phyloP scores from a whole-genome alignment of 2,329 filamentous ascomycete species.

The Basipetospora chlamydospora region DNA sequence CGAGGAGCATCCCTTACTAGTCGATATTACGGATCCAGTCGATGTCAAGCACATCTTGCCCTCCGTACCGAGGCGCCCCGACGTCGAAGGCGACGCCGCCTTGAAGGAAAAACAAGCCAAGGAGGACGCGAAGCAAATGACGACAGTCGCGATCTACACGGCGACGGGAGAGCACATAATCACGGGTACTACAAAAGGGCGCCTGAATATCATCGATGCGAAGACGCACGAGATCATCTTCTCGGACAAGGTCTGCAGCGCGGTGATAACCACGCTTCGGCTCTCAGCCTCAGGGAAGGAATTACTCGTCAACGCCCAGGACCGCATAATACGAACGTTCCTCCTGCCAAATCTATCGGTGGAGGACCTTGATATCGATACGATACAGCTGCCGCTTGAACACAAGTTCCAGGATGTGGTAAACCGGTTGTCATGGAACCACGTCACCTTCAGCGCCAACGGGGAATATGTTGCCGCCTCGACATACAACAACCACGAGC shows the following conservation, averaged over 20 bases:
- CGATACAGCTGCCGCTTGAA: conserved; percentile 78
- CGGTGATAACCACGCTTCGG: conserved; percentile 76
- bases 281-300: conserved; percentile 72
- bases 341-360: conserved; percentile 65
- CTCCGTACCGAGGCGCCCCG: conserved; percentile 64
- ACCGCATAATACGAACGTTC: conserved; percentile 88
- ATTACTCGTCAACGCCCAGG: conserved; percentile 81
- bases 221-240: conserved; percentile 70
- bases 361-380: conserved; percentile 63
- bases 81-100: conserved; percentile 53
- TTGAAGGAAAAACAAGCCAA: conserved; percentile 72
- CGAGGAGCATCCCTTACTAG: conserved; percentile 80
- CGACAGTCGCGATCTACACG: conserved; percentile 83
- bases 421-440: conserved; percentile 90
- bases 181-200: conserved; percentile 86
- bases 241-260: conserved; percentile 75
- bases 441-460: conserved; percentile 85
- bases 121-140: conserved; percentile 88
- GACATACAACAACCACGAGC: conserved; percentile 95
- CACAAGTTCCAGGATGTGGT: conserved; percentile 98
- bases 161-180: conserved; percentile 76
- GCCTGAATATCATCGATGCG: conserved; percentile 87
- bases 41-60: conserved; percentile 66
- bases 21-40: conserved; percentile 58
- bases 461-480: conserved; percentile 94